phyloP scores from a whole-genome alignment of 495 filamentous ascomycete species.

The Acidiella bohemica region DNA sequence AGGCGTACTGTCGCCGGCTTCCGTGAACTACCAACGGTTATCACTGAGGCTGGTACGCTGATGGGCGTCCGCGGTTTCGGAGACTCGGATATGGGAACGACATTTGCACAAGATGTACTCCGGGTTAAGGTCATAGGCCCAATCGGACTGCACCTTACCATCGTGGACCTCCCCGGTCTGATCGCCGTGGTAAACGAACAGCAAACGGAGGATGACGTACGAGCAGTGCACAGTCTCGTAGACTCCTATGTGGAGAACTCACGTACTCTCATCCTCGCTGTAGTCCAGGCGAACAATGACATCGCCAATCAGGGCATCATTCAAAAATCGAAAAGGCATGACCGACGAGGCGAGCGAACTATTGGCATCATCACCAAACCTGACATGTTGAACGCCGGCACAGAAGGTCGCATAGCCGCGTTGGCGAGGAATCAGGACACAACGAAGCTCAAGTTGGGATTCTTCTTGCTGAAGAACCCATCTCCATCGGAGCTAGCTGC shows the following conservation, averaged over 20 bases:
- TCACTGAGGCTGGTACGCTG: neutral
- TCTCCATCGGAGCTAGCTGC: slow-evolving; percentile 12
- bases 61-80: neutral
- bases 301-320: slow-evolving; percentile 39
- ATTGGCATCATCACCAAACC: slow-evolving; percentile 42
- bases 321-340: slow-evolving; percentile 30
- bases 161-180: slow-evolving; percentile 23
- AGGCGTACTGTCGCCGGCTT: neutral
- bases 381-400: slow-evolving; percentile 26
- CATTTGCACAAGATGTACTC: slow-evolving; percentile 12
- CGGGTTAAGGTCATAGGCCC: slow-evolving; percentile 10
- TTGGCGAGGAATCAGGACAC: neutral
- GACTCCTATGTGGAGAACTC: slow-evolving; percentile 20
- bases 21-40: neutral
- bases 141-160: slow-evolving; percentile 8
- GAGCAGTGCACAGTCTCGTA: slow-evolving; percentile 14
- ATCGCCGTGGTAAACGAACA: slow-evolving; percentile 15
- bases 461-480: slow-evolving; percentile 26
- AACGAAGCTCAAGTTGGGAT: neutral
- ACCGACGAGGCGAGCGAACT: slow-evolving; percentile 34
- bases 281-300: slow-evolving; percentile 42
- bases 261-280: slow-evolving; percentile 49
- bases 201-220: slow-evolving; percentile 13
- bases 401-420: neutral
- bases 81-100: neutral